Percentiles rank a stretch among this genome's conserved stretches.
Conservation (phyloP, 805 yeast species). For the Metschnikowia kunwiensis region DNA sequence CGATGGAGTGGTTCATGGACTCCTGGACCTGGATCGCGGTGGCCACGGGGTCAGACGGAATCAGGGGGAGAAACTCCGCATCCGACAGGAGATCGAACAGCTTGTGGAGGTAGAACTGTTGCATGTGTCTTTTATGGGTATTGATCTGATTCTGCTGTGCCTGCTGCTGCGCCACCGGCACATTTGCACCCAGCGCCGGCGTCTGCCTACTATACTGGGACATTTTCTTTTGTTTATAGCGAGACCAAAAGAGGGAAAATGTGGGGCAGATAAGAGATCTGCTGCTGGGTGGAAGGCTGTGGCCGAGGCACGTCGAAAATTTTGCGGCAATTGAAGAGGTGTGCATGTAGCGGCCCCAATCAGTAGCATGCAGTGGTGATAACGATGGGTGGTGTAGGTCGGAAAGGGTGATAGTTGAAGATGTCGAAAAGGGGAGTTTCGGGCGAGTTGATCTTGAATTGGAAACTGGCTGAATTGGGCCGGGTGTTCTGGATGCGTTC, state of each 20-base stretch:
- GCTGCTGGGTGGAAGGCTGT: no score
- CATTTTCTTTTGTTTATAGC: no score
- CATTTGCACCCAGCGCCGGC: conserved; percentile 1
- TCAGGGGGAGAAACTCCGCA: conserved; percentile 50
- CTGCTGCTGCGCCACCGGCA: conserved; percentile 11
- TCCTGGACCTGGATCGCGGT: conserved; percentile 17
- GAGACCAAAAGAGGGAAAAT: no score
- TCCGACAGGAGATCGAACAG: conserved; percentile 73
- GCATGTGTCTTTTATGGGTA: conserved; percentile 27
- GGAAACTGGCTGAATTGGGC: no score
- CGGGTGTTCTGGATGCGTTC: no score
- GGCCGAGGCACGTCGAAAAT: conserved; percentile 16
- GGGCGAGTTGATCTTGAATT: no score
- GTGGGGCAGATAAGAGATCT: no score
- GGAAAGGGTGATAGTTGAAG: no score
- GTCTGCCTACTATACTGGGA: conserved; percentile 11
- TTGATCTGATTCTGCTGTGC: conserved; percentile 31
- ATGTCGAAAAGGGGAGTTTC: no score
- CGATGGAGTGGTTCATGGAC: conserved; percentile 10
- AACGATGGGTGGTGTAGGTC: no score
- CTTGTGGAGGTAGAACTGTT: conserved; percentile 53
- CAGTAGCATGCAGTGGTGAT: no score
- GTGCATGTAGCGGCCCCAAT: conserved; percentile 11
- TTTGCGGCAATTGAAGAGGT: conserved; percentile 23
- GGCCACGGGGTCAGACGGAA: conserved; percentile 21